Evolutionary conservation across 1,284 basidiomycete species (phyloP).

Genomic region (Singerocomus inundabilis): DNA sequence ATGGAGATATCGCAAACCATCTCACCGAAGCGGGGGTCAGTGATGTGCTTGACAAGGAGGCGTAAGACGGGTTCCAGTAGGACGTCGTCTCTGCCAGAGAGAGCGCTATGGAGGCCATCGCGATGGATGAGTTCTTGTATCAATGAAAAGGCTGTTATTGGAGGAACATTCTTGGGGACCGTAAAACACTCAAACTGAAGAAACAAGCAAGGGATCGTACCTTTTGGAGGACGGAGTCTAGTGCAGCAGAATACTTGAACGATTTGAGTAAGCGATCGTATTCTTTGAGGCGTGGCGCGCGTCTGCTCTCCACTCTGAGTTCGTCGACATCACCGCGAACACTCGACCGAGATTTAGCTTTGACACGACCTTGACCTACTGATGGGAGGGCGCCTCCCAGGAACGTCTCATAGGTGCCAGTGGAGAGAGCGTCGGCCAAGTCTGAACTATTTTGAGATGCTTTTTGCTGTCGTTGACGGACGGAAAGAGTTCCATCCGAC

Average conservation of each 20-base stretch:
- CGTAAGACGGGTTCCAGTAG: slow-evolving; percentile 89
- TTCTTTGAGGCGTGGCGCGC: slow-evolving; percentile 74
- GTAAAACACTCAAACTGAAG: slow-evolving; percentile 6
- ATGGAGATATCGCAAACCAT: slow-evolving; percentile 82
- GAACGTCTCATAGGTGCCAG: slow-evolving; percentile 74
- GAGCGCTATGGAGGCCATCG: slow-evolving; percentile 84
- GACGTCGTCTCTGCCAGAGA: slow-evolving; percentile 92
- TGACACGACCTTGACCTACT: slow-evolving; percentile 58
- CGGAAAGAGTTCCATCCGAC: slow-evolving; percentile 93
- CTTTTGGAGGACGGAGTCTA: slow-evolving; percentile 87
- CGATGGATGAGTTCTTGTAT: slow-evolving; percentile 93
- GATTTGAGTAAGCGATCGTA: slow-evolving; percentile 90
- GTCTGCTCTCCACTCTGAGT: slow-evolving; percentile 71
- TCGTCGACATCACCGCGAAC: slow-evolving; percentile 62
- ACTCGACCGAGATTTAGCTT: slow-evolving; percentile 51
- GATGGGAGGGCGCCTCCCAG: slow-evolving; percentile 54
- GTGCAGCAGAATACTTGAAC: slow-evolving; percentile 94
- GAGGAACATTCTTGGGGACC: slow-evolving; percentile 64
- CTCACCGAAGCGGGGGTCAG: slow-evolving; percentile 89
- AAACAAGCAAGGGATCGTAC: slow-evolving; percentile 39
- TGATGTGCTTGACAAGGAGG: slow-evolving; percentile 82
- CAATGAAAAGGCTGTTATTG: slow-evolving; percentile 86
- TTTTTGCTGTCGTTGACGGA: slow-evolving; percentile 81
- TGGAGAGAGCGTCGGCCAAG: slow-evolving; percentile 46
- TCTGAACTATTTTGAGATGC: slow-evolving; percentile 55